Evolutionary conservation across 2,329 filamentous ascomycete genomes (phyloP), one percentile per base, ranked within the genome.

Genomic region (Leptoxyphium fumago): DNA sequence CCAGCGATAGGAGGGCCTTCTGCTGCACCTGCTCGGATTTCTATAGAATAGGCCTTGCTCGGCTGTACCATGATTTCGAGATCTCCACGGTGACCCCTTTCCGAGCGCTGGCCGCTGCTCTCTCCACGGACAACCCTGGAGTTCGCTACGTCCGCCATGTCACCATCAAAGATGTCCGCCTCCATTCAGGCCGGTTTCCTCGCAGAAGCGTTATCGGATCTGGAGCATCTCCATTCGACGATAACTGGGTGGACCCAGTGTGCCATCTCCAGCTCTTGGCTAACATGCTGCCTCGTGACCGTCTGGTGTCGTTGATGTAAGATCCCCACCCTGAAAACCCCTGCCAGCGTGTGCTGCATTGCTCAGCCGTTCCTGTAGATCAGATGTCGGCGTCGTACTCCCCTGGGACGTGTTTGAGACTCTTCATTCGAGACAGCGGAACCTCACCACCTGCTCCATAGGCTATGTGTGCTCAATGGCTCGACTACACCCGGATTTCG

Each of bases 61-160:
- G 32, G 13, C 32, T 36, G 15, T 36, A 36, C 15, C 32, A 36
- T 36, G 32, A 36, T 13, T 36, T 36, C 32, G 32, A 3, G 4
- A 15, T 36, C 15, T 36, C 32, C 3, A 15, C 11, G 5, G 15
- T 13, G 32, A 36, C 32, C 9, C 32, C 32, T 9, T 13, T 36
- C 32, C 32, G 32, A 13, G 15, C 15, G 11, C 32, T 36, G 15
- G 32, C 13, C 15, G 43, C 43, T 5, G 43, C 43, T 13, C n/a
- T 45, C 8, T 40, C 38, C 17, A 40, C 40, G 9, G 40, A 40
- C 43, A 45, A 45, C 15, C 43, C 43, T 21, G 43, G 43, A n/a
- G 43, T 38, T 17, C 39, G 38, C 10, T 45, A 45, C 10, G 28
- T 39, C 8, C 43, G 39, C 11, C 43, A 39, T 41, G 43, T 45